A percentile compares a stretch with the other conserved stretches of the same genome.
Conservation (phyloP, 352 stramenopile genomes). For the Pythium rishiriense region DNA sequence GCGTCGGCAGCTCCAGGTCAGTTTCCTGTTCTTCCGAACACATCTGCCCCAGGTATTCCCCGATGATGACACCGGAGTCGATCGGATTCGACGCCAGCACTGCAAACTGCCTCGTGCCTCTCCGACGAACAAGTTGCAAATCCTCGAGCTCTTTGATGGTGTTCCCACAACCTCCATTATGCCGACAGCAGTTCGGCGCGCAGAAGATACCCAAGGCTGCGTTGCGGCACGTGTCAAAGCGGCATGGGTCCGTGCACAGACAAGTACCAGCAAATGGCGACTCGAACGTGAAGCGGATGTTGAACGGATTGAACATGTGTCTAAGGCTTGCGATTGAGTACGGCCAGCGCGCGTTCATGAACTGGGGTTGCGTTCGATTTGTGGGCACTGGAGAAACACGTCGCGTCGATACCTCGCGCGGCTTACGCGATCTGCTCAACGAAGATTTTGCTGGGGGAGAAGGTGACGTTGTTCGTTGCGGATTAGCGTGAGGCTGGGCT, state of each 20-base stretch:
- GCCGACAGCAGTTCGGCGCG: not conserved
- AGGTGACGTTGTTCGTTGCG: too few species aligned
- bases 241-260: not conserved
- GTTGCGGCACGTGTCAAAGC: not conserved
- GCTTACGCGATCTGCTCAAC: too few species aligned
- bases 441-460: too few species aligned
- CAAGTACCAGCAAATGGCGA: not conserved
- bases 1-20: not conserved
- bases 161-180: not conserved
- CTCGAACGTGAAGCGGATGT: not conserved
- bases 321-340: not conserved
- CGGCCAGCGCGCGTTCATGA: not conserved
- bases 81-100: not conserved
- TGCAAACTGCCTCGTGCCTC: not conserved
- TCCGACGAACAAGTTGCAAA: not conserved
- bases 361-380: too few species aligned
- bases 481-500: too few species aligned
- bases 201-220: not conserved
- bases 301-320: not conserved
- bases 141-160: not conserved
- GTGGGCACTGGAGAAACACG: too few species aligned
- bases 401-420: too few species aligned
- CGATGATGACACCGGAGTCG: not conserved
- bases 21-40: not conserved
- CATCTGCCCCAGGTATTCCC: not conserved